Conservation (phyloP, 345 rosid genomes). For the Hevea brasiliensis region DNA sequence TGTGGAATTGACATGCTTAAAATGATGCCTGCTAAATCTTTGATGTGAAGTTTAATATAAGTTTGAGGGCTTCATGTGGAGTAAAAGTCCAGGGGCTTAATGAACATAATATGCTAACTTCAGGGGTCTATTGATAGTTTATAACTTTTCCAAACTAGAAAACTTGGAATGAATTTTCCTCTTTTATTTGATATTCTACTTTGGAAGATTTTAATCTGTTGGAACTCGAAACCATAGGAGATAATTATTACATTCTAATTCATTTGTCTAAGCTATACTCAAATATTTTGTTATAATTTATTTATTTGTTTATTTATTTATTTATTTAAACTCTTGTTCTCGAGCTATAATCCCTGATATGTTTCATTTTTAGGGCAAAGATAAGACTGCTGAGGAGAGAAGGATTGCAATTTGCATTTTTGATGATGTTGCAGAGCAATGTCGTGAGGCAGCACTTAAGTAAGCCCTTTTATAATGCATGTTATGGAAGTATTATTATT, state of each 20-base stretch:
- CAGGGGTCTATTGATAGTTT: too few species aligned
- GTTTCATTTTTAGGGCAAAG: conserved; percentile 67
- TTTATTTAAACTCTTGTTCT: not conserved
- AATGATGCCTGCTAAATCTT: too few species aligned
- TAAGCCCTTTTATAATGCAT: conserved; percentile 32
- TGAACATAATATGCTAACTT: too few species aligned
- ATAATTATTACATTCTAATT: not conserved
- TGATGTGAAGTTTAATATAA: too few species aligned
- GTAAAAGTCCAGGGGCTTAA: too few species aligned
- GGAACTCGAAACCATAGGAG: not conserved
- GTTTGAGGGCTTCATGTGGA: too few species aligned
- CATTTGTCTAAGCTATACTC: not conserved
- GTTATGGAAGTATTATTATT: conserved; percentile 8
- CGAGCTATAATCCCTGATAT: conserved; percentile 12
- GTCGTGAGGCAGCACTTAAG: conserved; percentile 93
- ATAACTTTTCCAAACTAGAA: not conserved
- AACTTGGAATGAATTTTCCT: not conserved
- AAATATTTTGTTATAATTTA: too few species aligned
- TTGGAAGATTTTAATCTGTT: not conserved
- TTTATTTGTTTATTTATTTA: not conserved
- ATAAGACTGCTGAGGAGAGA: conserved; percentile 98
- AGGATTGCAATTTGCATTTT: conserved; percentile 99
- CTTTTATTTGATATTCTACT: not conserved
- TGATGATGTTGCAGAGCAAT: conserved; percentile 99
- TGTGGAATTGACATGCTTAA: too few species aligned